Conservation (phyloP, 2,329 filamentous ascomycete species). For the Talaromyces pinophilus region DNA sequence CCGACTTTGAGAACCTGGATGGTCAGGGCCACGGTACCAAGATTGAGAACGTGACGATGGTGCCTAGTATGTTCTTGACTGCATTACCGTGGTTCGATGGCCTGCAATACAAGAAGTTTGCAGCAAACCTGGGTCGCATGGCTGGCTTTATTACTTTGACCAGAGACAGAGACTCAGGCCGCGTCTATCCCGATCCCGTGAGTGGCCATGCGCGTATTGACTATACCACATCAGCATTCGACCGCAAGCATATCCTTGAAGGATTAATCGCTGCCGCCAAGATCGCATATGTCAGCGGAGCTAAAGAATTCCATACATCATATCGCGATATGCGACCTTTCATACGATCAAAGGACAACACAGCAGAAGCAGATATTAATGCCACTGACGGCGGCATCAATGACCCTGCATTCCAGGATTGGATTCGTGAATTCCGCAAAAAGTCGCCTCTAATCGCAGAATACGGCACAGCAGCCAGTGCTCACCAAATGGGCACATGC, state of each 20-base stretch:
- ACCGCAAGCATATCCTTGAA: conserved; percentile 70
- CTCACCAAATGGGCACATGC: conserved; percentile 56
- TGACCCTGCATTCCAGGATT: conserved; percentile 55
- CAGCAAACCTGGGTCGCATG: conserved; percentile 68
- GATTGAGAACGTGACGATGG: conserved; percentile 74
- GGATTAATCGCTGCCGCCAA: conserved; percentile 72
- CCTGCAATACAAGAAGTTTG: conserved; percentile 70
- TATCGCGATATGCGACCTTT: conserved; percentile 67
- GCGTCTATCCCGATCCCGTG: conserved; percentile 69
- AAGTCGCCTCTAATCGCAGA: conserved; percentile 52
- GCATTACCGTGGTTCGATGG: conserved; percentile 67
- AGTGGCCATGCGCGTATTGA: conserved; percentile 66
- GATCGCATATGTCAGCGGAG: conserved; percentile 75
- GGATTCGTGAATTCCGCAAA: conserved; percentile 53
- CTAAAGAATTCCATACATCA: conserved; percentile 72
- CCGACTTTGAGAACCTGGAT: conserved; percentile 78
- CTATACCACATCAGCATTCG: conserved; percentile 71
- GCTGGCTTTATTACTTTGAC: conserved; percentile 71
- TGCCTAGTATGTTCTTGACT: conserved; percentile 66
- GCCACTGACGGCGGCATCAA: conserved; percentile 51
- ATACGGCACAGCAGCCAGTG: conserved; percentile 45
- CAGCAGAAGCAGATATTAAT: conserved; percentile 28
- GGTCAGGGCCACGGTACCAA: conserved; percentile 78
- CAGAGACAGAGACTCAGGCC: conserved; percentile 74
- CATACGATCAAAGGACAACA: conserved; percentile 41